Evolutionary conservation across 495 filamentous ascomycete species (phyloP).

Genomic region (Penicillium pancosmium): DNA sequence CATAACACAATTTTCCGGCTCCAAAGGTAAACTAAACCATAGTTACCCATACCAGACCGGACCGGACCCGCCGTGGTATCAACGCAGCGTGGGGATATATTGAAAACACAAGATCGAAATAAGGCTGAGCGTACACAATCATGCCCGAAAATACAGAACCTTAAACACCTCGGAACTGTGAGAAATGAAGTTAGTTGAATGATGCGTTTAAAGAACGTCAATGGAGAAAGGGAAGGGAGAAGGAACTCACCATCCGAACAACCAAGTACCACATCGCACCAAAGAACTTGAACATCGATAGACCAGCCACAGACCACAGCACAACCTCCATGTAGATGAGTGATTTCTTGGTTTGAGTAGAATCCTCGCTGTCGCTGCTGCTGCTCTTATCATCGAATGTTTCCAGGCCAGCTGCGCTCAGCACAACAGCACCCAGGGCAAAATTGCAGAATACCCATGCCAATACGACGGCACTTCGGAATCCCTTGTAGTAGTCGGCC

Average conservation of each 20-base stretch:
- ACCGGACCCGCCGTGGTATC: constrained; percentile 39
- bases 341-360: constrained; percentile 50
- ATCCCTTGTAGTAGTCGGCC: constrained; percentile 98
- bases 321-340: constrained; percentile 90
- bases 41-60: constrained; percentile 22
- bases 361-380: constrained; percentile 37
- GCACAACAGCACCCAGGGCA: constrained; percentile 81
- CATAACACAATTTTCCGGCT: constrained; percentile 23
- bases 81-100: constrained; percentile 26
- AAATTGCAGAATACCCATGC: constrained; percentile 98
- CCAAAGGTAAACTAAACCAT: constrained; percentile 1
- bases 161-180: constrained; percentile 55
- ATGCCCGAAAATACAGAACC: constrained; percentile 17
- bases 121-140: constrained; percentile 24
- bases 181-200: constrained; percentile 19
- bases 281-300: constrained; percentile 86
- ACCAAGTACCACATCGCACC: constrained; percentile 96
- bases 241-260: constrained; percentile 67
- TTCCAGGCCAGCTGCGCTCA: constrained; percentile 81
- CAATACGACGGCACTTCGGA: constrained; percentile 87
- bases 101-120: constrained; percentile 23
- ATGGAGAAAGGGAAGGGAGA: background rate
- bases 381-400: constrained; percentile 44
- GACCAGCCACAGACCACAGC: constrained; percentile 86
- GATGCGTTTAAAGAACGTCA: no score